phyloP scores from a whole-genome alignment of 306 rosid species.

The Prunus mira region DNA sequence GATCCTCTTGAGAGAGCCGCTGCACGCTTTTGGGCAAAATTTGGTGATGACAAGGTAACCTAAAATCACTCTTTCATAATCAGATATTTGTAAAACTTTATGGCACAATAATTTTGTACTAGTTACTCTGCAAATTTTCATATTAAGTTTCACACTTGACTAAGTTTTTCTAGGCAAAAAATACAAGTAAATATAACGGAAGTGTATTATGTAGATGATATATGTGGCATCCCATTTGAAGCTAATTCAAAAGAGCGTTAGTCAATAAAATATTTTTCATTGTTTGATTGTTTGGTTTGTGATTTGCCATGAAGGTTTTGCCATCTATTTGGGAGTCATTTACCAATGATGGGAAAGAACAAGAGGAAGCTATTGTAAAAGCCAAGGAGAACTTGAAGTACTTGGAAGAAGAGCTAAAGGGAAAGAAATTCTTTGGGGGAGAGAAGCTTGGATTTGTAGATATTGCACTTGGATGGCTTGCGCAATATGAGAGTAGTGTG shows the following conservation, averaged over 20 bases:
- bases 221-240: not conserved
- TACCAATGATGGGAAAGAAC: constrained; percentile 22
- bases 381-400: constrained; percentile 19
- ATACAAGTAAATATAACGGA: too few relatives aligned
- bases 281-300: not conserved
- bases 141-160: too few relatives aligned
- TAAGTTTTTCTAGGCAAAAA: too few relatives aligned
- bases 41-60: constrained; percentile 23
- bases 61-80: not conserved
- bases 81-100: too few relatives aligned
- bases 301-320: constrained; percentile 13
- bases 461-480: constrained; percentile 31
- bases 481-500: not conserved
- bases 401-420: constrained; percentile 22
- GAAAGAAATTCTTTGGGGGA: constrained; percentile 28
- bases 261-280: not conserved
- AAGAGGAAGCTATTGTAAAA: constrained; percentile 23
- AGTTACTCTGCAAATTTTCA: too few relatives aligned
- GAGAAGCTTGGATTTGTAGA: constrained; percentile 24
- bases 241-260: not conserved
- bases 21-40: constrained; percentile 40
- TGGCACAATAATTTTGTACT: not conserved
- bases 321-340: not conserved
- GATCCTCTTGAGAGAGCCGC: constrained; percentile 20
- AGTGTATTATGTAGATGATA: not conserved